A percentile compares a stretch with the other conserved stretches of the same genome.
These are phyloP conservation scores for Dalechampia spathulata DNA, from an alignment of 441 rosid genomes.

Conservation along the genomic window DNA sequence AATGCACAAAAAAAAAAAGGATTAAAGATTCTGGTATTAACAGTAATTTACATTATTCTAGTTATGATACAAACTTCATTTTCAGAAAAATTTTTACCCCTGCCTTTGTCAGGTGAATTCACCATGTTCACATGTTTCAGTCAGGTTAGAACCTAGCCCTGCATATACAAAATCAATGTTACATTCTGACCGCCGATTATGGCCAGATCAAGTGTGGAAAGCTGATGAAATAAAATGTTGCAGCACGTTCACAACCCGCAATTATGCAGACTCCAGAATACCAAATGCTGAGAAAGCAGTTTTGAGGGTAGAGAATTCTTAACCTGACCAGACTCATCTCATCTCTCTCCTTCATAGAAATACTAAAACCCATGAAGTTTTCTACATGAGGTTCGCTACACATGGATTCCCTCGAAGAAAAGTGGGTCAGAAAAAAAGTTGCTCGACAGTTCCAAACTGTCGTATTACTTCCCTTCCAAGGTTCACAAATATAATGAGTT, in stretches of 20 bases:
- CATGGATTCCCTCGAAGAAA: too few species aligned
- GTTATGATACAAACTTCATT: constrained; percentile 35
- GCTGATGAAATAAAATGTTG: too few species aligned
- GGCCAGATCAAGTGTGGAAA: too few species aligned
- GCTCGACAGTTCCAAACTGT: too few species aligned
- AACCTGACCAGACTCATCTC: neutral
- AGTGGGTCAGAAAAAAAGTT: too few species aligned
- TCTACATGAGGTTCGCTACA: too few species aligned
- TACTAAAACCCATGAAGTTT: too few species aligned
- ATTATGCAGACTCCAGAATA: neutral
- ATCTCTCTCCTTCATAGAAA: neutral
- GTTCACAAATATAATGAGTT: too few species aligned
- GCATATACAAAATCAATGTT: too few species aligned
- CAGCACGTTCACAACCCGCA: too few species aligned
- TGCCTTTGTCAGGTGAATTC: constrained; percentile 29
- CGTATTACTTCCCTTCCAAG: too few species aligned
- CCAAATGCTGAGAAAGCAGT: neutral
- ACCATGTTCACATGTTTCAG: constrained; percentile 29
- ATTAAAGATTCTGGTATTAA: constrained; percentile 16
- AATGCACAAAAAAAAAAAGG: neutral
- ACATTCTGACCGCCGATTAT: too few species aligned
- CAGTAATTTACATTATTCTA: constrained; percentile 19
- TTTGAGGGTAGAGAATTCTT: neutral
- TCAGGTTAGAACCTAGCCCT: constrained; percentile 36
- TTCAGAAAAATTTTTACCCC: constrained; percentile 27